phyloP scores from a whole-genome alignment of 2,329 filamentous ascomycete genomes.

The Rhynchosporium graminicola region DNA sequence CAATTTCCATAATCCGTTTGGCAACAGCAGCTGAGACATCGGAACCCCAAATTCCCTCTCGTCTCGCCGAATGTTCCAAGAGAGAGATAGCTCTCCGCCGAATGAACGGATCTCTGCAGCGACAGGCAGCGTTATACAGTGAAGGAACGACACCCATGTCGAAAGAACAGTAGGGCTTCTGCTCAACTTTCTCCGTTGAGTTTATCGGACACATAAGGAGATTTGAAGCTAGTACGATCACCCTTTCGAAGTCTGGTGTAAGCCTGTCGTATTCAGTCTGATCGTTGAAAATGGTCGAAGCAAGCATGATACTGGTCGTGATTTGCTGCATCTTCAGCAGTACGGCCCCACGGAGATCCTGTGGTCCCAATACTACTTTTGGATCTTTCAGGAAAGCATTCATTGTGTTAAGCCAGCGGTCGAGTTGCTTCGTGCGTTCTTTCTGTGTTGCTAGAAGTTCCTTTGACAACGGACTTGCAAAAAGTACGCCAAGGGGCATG shows the following conservation, averaged over 20 bases:
- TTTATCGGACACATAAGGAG: slow-evolving; percentile 6
- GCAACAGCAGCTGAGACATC: slow-evolving; percentile 26
- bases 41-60: slow-evolving; percentile 67
- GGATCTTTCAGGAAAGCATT: slow-evolving; percentile 7
- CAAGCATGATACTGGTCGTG: slow-evolving; percentile 5
- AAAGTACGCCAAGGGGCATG: neutral
- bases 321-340: slow-evolving; percentile 11
- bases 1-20: slow-evolving; percentile 29
- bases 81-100: slow-evolving; percentile 62
- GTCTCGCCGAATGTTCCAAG: slow-evolving; percentile 53
- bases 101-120: slow-evolving; percentile 57
- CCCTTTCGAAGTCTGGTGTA: slow-evolving; percentile 51
- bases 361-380: neutral
- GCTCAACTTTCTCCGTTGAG: neutral
- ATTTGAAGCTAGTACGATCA: slow-evolving; percentile 52
- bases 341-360: neutral
- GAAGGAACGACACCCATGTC: slow-evolving; percentile 64
- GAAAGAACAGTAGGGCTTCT: slow-evolving; percentile 51
- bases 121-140: slow-evolving; percentile 63
- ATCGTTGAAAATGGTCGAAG: slow-evolving; percentile 13
- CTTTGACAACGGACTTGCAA: neutral
- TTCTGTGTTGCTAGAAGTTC: neutral
- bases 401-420: slow-evolving; percentile 5
- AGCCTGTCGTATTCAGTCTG: slow-evolving; percentile 57
- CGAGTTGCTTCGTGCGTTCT: slow-evolving; percentile 6